Evolutionary conservation across 2,329 filamentous ascomycete genomes (phyloP), one percentile per base, ranked within the genome.

Genomic region (Verticillium nubilum): DNA sequence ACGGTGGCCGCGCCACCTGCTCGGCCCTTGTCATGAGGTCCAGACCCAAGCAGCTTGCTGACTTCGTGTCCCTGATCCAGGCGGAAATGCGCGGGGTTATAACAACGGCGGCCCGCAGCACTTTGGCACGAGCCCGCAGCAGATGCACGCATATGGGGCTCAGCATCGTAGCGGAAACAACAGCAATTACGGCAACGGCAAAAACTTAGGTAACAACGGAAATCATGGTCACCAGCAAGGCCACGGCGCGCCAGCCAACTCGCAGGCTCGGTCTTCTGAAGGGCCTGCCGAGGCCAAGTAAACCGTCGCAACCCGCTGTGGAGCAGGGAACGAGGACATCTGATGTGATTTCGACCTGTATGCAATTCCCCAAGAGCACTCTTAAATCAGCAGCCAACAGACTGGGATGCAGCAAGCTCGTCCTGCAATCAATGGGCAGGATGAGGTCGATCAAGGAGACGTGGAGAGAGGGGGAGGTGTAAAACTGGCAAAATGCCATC

Each of bases 51-150:
- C n/a, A 23, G 7, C 58, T 62, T 66, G 67, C 73, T 80, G 74
- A 78, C 72, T 72, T 73, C 63, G 65, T 60, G 66, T 88, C 83
- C 87, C 10, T 19, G 19, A 50, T 37, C 10, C 42, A 50, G 42
- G 42, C 78, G 82, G 80, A 65, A 82, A 83, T 61, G 80, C 82
- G 67, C 83, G 86, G 67, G 81, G 80, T 58, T 89, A 87, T 71
- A 81, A 78, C 65, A 84, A 82, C 58, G 76, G 78, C 33, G 82
- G 82, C 58, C 79, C 82, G 42, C 85, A 86, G 64, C 87, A 88
- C 63, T 88, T 82, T 69, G 82, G 85, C 58, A 84, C 82, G 35
- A 89, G 86, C 67, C 86, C 86, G 56, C 86, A 88, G 63, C 84
- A 88, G 61, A 75, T 78, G 66, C 86, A 88, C 69, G 84, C 88